phyloP scores from a whole-genome alignment of 2,329 filamentous ascomycete genomes.

The Malbranchea cinnamomea region DNA sequence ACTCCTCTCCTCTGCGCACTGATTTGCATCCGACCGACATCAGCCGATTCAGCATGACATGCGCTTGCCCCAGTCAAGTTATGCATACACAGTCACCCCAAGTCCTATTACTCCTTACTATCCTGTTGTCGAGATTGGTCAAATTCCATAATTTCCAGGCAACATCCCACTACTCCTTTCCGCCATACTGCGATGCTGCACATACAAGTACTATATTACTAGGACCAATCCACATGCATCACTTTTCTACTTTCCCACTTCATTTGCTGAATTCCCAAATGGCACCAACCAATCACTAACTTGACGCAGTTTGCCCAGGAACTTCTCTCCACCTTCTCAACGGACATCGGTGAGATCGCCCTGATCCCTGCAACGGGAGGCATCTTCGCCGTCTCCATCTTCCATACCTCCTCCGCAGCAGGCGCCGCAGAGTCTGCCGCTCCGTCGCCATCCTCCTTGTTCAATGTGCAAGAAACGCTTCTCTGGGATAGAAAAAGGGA shows the following conservation, averaged over 20 bases:
- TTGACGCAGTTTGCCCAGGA: slow-evolving; percentile 69
- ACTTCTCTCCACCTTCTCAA: slow-evolving; percentile 81
- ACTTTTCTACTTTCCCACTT: not conserved
- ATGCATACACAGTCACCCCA: too few relatives aligned
- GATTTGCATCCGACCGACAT: too few relatives aligned
- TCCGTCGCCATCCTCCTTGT: too few relatives aligned
- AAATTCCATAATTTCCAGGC: slow-evolving; percentile 6
- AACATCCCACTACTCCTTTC: not conserved
- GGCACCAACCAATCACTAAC: slow-evolving; percentile 3
- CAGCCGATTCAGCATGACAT: too few relatives aligned
- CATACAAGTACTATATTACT: not conserved
- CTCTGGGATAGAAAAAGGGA: slow-evolving; percentile 82
- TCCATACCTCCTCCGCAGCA: slow-evolving; percentile 15
- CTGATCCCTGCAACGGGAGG: slow-evolving; percentile 77
- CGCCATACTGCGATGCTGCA: not conserved
- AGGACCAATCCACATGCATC: not conserved
- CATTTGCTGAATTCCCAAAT: slow-evolving; percentile 3
- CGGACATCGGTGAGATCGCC: slow-evolving; percentile 69
- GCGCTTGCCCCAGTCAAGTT: too few relatives aligned
- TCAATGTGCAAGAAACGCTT: slow-evolving; percentile 34
- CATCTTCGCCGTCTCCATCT: slow-evolving; percentile 60
- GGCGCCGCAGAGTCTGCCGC: too few relatives aligned
- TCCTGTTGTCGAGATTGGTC: too few relatives aligned
- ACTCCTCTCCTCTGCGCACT: too few relatives aligned
- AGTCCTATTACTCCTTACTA: too few relatives aligned